Evolutionary conservation across 345 rosid genomes (phyloP), one percentile per base, ranked within the genome.

Genomic region (Citrus australasica): DNA sequence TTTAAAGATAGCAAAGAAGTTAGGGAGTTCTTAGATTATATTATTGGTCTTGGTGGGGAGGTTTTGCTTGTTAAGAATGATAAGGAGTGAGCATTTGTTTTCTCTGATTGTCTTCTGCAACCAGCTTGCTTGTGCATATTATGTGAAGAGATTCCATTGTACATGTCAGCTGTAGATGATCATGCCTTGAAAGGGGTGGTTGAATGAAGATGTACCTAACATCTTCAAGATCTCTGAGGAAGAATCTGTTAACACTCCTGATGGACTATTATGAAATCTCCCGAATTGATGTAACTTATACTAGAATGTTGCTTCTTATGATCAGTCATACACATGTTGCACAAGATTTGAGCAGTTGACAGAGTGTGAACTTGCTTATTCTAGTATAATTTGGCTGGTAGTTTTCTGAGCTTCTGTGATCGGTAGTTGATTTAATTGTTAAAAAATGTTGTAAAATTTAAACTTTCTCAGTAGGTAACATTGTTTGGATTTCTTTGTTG

Each of bases 21-120:
- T 63, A 78, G 74, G 80, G 87, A 66, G 6, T 88, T 89, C 78
- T 86, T 93, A 92, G 93, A 92, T 84, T 86, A 66, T 42, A 82
- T 81, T 51, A 79, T 93, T 40, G 65, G 67, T 75, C 86, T 65
- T 64, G 91, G 97, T 19, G 91, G 88, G 17, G 95, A 93, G 84
- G 80, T 93, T 79, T 86, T 93, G 84, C 90, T 97, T 68, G 94
- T 94, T 71, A 82, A 85, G 79, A 87, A 86, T 78, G 87, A 81
- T 37, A 80, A 37, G 69, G 58, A 46, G 51, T 87, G 85, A 87
- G 74, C 76, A 87, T 70, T 72, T 61, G 48, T 75, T 48, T 75
- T 60, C 48, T 75, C 78, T 64, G 28, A 33, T 22, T 75, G 71
- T 75, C 46, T 2, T 19, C 27, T 75, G 35, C 19, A 55, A 38